Base-by-base conservation (phyloP, 2,329 filamentous ascomycete species). In the Pezicula rhizophila region DNA sequence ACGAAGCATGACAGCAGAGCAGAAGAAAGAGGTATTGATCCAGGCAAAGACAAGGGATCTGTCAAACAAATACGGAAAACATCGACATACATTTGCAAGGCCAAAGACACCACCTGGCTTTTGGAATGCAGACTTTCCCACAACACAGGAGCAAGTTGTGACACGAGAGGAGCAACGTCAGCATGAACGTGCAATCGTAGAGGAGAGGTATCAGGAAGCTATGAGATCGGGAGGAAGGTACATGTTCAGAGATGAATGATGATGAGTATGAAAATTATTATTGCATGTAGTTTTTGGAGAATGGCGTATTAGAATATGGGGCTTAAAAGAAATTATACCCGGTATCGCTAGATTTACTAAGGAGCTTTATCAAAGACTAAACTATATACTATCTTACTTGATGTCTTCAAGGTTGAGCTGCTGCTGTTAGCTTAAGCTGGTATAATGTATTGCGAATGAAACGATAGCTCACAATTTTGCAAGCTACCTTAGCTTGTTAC, bases 61-160 rank as follows among this genome's bases (percentile, higher is more conserved):
- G 54, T 86, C 91, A 1, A 84, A 91, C 60, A 77, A 79, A 52
- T 82, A 80, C 64, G 90, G 90, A 5, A 89, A 77, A 63, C 91
- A 96, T 67, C 78, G 86, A 48, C 79, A 92, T 57, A 76, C 82
- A 25, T 90, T 85, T 66, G 79, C 84, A 51, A 78, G 89, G 45
- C 76, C 79, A 53, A 74, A 71, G 40, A 89, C 86, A 8, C 91
- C 93, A 11, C 89, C 89, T 2, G 91, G 90, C 0, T 97, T 89
- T 64, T 99, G 93, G 93, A 77, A 88, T 47, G 78, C 85, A 2
- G 92, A 95, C 57, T 95, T 99, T 64, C 91, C 92, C 1, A 82
- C 73, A 23, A 96, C 93, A 1, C 93, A 97, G 64, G 88, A 96
- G 66, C 68, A 84, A 25, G 72, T 79, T 57, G 70, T 74, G 46